Percentiles rank a stretch among this genome's conserved stretches.
These are phyloP conservation scores for Globisporangium radiosum DNA, from an alignment of 352 stramenopile genomes.

Conservation along the genomic window DNA sequence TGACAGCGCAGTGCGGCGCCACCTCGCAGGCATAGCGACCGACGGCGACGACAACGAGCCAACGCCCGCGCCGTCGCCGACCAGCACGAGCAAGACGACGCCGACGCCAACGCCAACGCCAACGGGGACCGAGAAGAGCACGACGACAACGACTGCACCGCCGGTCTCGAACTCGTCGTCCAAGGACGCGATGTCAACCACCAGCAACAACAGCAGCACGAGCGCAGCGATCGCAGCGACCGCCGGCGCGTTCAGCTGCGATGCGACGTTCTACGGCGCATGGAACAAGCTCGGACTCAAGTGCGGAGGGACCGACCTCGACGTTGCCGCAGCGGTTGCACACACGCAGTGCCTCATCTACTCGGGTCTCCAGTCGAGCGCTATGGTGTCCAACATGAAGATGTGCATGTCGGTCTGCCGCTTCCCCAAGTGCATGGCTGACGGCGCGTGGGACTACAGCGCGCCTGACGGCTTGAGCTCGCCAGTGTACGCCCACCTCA, in stretches of 20 bases:
- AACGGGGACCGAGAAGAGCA: slow-evolving; percentile 6
- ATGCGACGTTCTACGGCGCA: slow-evolving; percentile 72
- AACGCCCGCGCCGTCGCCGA: slow-evolving; percentile 3
- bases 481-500: slow-evolving; percentile 55
- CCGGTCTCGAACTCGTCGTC: slow-evolving; percentile 2
- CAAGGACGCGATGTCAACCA: slow-evolving; percentile 4
- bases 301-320: slow-evolving; percentile 41
- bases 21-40: slow-evolving; percentile 4
- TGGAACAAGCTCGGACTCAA: slow-evolving; percentile 63
- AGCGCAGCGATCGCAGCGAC: slow-evolving; percentile 7
- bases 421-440: slow-evolving; percentile 63
- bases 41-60: not conserved
- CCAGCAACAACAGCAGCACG: slow-evolving; percentile 8
- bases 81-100: slow-evolving; percentile 21
- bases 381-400: slow-evolving; percentile 42
- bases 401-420: slow-evolving; percentile 77
- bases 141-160: not conserved
- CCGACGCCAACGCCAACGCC: slow-evolving; percentile 6
- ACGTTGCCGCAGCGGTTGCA: slow-evolving; percentile 35
- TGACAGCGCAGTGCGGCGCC: slow-evolving; percentile 1
- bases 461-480: slow-evolving; percentile 58
- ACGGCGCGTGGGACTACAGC: slow-evolving; percentile 74
- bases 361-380: slow-evolving; percentile 44
- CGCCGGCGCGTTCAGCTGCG: slow-evolving; percentile 56
- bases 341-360: slow-evolving; percentile 76